Conservation (phyloP, 495 filamentous ascomycete genomes). For the Podospora appendiculata region DNA sequence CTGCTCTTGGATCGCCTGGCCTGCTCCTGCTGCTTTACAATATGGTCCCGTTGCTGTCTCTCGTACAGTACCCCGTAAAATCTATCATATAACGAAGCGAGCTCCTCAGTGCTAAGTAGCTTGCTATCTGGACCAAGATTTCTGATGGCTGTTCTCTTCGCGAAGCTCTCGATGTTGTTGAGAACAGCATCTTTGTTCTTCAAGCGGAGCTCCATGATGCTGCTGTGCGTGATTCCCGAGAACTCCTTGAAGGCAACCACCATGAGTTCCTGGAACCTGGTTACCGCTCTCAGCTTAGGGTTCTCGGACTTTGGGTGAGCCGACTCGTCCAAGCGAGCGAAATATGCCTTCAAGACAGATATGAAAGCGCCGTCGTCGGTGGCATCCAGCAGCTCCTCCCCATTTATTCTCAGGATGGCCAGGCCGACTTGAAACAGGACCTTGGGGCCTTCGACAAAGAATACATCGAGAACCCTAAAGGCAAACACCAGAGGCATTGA, state of each 20-base stretch:
- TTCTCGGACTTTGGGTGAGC: conserved; percentile 94
- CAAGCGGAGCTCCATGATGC: conserved; percentile 76
- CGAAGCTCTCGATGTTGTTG: conserved; percentile 92
- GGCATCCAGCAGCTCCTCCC: conserved; percentile 93
- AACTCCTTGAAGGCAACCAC: conserved; percentile 98
- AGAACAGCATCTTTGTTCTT: conserved; percentile 91
- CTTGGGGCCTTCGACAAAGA: conserved; percentile 96
- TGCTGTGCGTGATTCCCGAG: conserved; percentile 85
- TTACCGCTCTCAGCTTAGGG: conserved; percentile 84
- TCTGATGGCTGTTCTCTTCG: conserved; percentile 90
- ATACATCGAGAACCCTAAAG: conserved; percentile 92
- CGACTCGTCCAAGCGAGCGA: conserved; percentile 85
- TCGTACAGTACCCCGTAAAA: conserved; percentile 91
- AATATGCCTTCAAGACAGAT: conserved; percentile 90
- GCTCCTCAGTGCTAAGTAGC: conserved; percentile 71
- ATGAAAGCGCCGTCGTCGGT: conserved; percentile 96
- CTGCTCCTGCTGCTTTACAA: conserved; percentile 62
- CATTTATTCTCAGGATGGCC: conserved; percentile 94
- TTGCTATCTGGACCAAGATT: conserved; percentile 96
- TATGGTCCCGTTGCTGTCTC: conserved; percentile 70
- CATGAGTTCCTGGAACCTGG: conserved; percentile 95
- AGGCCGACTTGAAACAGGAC: conserved; percentile 94
- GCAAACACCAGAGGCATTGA: conserved; percentile 98
- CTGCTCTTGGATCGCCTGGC: conserved; percentile 53
- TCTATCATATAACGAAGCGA: conserved; percentile 83